Percentiles rank a stretch among this genome's conserved stretches.
Evolutionary conservation across 257 asterid species (phyloP).

Genomic region (Solanum raphanifolium): DNA sequence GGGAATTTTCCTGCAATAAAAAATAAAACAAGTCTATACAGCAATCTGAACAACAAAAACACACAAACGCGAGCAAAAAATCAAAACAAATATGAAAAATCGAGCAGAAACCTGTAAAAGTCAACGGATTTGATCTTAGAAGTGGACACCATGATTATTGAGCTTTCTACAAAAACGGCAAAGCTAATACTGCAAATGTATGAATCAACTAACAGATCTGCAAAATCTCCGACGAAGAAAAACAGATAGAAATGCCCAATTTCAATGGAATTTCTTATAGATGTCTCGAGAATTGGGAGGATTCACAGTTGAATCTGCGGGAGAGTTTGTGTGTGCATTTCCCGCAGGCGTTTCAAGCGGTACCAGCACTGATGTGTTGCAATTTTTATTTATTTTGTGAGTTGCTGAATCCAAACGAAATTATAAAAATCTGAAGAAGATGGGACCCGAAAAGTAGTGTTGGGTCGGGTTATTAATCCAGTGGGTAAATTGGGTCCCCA

Average conservation of each 20-base stretch:
- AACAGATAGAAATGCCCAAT: neutral
- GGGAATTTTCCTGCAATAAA: conserved; percentile 71
- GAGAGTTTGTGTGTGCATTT: neutral
- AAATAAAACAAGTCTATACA: neutral
- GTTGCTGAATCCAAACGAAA: neutral
- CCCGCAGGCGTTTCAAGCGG: neutral
- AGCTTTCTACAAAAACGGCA: neutral
- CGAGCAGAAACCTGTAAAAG: conserved; percentile 38
- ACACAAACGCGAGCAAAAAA: neutral
- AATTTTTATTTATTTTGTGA: neutral
- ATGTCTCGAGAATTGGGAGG: neutral
- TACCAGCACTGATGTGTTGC: neutral
- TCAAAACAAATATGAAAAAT: too few species aligned
- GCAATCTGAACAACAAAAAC: neutral
- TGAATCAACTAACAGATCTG: conserved; percentile 13
- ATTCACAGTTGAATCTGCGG: neutral
- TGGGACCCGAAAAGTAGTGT: neutral
- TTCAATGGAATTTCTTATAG: neutral
- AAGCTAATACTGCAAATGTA: neutral
- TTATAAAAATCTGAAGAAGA: neutral
- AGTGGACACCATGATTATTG: conserved; percentile 35
- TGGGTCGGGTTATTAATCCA: neutral
- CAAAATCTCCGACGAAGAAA: neutral
- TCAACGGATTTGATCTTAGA: conserved; percentile 53
- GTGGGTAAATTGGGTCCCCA: neutral